Evolutionary conservation across 192 early-diverging fungal species (phyloP).

Genomic region (Coemansia sp.): DNA sequence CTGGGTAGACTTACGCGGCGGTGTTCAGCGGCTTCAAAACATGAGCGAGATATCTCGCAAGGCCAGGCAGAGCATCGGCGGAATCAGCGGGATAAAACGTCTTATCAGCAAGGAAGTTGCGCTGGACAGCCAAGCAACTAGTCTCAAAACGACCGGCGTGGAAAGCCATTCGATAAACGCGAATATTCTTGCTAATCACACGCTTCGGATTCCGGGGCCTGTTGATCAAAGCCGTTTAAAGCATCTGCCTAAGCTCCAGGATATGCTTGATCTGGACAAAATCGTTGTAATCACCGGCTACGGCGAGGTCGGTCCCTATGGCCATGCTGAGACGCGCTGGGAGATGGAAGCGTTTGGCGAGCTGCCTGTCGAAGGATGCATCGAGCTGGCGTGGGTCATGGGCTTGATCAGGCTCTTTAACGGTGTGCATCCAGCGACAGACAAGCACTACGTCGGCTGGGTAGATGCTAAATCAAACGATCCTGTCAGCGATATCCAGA

Average conservation of each 20-base stretch:
- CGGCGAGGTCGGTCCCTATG: conserved; percentile 91
- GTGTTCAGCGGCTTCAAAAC: conserved; percentile 67
- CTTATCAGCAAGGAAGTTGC: not conserved
- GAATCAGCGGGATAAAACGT: not conserved
- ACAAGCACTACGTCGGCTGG: conserved; percentile 68
- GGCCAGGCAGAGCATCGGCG: conserved; percentile 1
- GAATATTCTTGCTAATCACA: conserved; percentile 82
- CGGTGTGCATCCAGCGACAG: conserved; percentile 17
- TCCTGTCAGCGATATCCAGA: conserved; percentile 81
- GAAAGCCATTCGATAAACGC: not conserved
- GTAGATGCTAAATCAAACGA: conserved; percentile 83
- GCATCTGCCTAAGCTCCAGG: conserved; percentile 64
- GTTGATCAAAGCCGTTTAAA: conserved; percentile 22
- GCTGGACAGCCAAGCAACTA: not conserved
- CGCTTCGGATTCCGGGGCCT: conserved; percentile 66
- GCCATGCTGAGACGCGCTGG: conserved; percentile 91
- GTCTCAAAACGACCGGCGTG: not conserved
- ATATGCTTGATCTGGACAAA: conserved; percentile 88
- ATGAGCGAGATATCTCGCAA: not conserved
- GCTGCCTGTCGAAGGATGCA: conserved; percentile 63
- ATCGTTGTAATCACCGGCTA: conserved; percentile 92
- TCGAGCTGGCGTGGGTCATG: conserved; percentile 99
- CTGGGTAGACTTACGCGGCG: conserved; percentile 88
- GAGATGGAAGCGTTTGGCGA: conserved; percentile 89
- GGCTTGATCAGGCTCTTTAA: conserved; percentile 88